A percentile compares a stretch with the other conserved stretches of the same genome.
phyloP scores from a whole-genome alignment of 257 asterid species.

The Perilla frutescens region DNA sequence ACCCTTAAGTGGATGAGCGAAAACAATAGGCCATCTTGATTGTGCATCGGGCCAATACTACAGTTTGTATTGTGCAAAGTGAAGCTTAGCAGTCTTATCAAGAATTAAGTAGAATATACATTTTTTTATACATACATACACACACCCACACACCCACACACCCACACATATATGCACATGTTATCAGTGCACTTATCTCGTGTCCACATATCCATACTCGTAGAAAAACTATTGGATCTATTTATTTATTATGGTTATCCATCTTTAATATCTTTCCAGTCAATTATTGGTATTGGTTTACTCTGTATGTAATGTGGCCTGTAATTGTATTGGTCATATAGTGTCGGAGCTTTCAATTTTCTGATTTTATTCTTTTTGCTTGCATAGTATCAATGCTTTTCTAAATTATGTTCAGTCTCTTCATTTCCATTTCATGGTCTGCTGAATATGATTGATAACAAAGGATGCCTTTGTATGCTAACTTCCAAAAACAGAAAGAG shows the following conservation, averaged over 20 bases:
- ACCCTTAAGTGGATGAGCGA: neutral
- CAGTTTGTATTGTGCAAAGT: neutral
- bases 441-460: neutral
- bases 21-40: neutral
- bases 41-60: constrained; percentile 4
- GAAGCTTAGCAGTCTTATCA: too few relatives aligned
- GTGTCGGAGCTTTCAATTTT: neutral
- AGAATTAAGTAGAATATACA: too few relatives aligned
- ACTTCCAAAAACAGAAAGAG: neutral
- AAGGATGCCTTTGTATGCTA: neutral
- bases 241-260: neutral
- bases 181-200: neutral
- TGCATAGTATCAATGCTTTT: neutral
- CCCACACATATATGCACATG: too few relatives aligned
- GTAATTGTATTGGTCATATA: constrained; percentile 16
- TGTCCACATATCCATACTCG: neutral
- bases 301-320: neutral
- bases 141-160: too few relatives aligned
- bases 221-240: neutral
- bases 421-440: constrained; percentile 12
- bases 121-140: too few relatives aligned
- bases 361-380: constrained; percentile 18
- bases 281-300: neutral
- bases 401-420: constrained; percentile 21
- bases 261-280: neutral